Conservation (phyloP, 805 yeast species). For the Metschnikowia baotianmanensis region DNA sequence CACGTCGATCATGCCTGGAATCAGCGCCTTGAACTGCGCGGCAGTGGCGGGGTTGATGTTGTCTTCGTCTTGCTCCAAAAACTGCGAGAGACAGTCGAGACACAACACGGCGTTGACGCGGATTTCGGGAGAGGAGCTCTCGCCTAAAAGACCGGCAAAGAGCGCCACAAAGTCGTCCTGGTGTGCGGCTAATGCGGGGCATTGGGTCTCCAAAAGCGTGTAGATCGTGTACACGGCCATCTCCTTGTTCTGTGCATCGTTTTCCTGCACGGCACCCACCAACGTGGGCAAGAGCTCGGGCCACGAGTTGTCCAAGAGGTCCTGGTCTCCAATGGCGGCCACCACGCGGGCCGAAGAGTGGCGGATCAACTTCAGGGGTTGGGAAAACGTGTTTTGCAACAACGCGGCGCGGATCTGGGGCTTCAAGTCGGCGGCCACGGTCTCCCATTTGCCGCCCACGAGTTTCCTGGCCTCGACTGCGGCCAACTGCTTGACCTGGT, state of each 20-base stretch:
- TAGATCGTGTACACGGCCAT: constrained; percentile 77
- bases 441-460: constrained; percentile 68
- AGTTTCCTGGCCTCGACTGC: constrained; percentile 94
- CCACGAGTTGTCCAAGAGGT: constrained; percentile 68
- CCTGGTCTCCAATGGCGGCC: constrained; percentile 78
- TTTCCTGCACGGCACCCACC: constrained; percentile 53
- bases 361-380: constrained; percentile 62
- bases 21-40: constrained; percentile 59
- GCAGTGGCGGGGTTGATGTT: constrained; percentile 36
- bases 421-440: constrained; percentile 48
- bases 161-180: constrained; percentile 67
- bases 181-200: constrained; percentile 54
- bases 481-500: constrained; percentile 83
- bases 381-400: constrained; percentile 68
- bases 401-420: constrained; percentile 64
- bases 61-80: constrained; percentile 57
- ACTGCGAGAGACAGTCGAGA: constrained; percentile 65
- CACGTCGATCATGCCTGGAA: constrained; percentile 81
- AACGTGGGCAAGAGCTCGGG: constrained; percentile 69
- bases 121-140: constrained; percentile 62
- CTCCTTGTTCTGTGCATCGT: constrained; percentile 58
- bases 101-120: constrained; percentile 83
- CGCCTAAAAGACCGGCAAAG: constrained; percentile 64
- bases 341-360: constrained; percentile 89
- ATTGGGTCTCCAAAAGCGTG: constrained; percentile 72